Evolutionary conservation across 1,284 basidiomycete genomes (phyloP).

Genomic region (Naganishia sp.): DNA sequence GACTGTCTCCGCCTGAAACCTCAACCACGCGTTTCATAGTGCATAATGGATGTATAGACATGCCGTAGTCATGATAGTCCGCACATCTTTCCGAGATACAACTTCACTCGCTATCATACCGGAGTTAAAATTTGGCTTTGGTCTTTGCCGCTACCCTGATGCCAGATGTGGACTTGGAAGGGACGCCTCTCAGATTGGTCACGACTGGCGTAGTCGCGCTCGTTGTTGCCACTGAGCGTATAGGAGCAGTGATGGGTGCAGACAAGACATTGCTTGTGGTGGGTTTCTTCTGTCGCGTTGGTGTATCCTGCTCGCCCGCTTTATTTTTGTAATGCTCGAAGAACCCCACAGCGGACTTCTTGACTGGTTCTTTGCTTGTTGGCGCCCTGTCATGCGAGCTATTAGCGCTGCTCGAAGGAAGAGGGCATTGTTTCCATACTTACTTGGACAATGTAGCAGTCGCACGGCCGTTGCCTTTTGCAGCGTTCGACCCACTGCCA

Average conservation of each 20-base stretch:
- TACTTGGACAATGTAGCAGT: neutral
- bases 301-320: conserved; percentile 14
- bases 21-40: too few species aligned
- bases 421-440: neutral
- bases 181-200: conserved; percentile 2
- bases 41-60: too few species aligned
- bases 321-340: conserved; percentile 6
- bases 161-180: conserved; percentile 6
- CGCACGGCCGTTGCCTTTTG: neutral
- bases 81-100: neutral
- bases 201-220: neutral
- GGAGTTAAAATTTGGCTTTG: conserved; percentile 11
- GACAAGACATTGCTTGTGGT: neutral
- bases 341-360: neutral
- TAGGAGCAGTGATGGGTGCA: neutral
- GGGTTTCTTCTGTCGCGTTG: conserved; percentile 7
- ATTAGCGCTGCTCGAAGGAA: neutral
- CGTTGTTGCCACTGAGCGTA: neutral
- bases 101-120: neutral
- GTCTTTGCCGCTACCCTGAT: conserved; percentile 9
- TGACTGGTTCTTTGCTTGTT: too few species aligned
- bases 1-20: too few species aligned
- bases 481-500: neutral
- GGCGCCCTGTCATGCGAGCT: neutral
- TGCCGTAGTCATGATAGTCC: neutral